Evolutionary conservation across 2,329 filamentous ascomycete genomes (phyloP), one percentile per base, ranked within the genome.

Genomic region (Paracorniculantispora psalliotae): DNA sequence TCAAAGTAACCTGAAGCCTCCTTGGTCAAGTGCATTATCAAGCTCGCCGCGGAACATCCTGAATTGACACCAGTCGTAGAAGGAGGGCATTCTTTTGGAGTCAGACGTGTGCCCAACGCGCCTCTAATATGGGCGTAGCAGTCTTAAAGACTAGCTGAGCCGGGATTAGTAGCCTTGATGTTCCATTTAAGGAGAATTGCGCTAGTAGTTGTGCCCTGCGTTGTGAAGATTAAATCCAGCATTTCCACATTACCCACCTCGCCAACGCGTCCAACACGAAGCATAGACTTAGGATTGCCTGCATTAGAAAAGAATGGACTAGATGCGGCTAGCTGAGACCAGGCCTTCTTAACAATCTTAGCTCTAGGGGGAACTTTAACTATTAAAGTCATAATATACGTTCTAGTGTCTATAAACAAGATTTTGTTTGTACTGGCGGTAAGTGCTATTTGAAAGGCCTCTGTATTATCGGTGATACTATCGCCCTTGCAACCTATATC

Each of bases 101-200:
- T 83, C 6, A 92, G 78, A 47, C 84, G 73, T 13, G 87, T 88
- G 33, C 89, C 89, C 2, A 81, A 79, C 19, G 82, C 83, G 25
- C 90, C 89, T 63, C 88, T 89, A 60, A 92, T 80, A 62, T 89
- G 85, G 70, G 88, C 80, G 72, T 93, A 89, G 5, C 84, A 82
- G 67, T 92, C 81, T 80, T 80, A 84, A 65, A 86, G 76, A 5
- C 78, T 82, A 10, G 61, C 65, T 0, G 58, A 23, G 2, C 66
- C 64, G 60, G 1, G 4, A 12, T 2, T 43, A 9, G 1, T 37
- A 17, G 60, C 63, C 4, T 52, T n/a, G 3, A 67, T 60, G 35
- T 68, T 90, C 87, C 87, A 91, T 66, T 91, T 79, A 67, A 91
- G 79, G 64, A 91, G 75, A 62, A 90, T 84, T 3, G 84, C 85